Conservation (phyloP, 805 yeast species). For the Starmerella vitae region DNA sequence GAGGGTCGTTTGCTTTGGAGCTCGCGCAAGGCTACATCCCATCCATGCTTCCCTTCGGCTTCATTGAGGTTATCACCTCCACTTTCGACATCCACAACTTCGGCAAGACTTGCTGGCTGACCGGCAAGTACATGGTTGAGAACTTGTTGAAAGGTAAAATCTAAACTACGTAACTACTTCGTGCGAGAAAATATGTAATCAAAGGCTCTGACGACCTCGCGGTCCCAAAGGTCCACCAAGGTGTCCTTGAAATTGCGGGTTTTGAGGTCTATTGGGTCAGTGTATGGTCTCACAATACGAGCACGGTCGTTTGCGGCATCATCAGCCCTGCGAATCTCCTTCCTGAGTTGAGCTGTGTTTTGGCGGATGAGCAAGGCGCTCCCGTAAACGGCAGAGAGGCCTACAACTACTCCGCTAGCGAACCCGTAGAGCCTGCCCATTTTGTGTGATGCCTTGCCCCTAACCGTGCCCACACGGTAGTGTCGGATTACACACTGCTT, state of each 20-base stretch:
- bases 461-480: neutral
- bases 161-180: too few relatives aligned
- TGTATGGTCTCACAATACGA: conserved; percentile 34
- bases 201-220: conserved; percentile 49
- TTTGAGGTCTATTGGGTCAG: conserved; percentile 34
- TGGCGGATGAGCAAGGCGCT: conserved; percentile 43
- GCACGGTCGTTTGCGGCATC: conserved; percentile 42
- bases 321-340: conserved; percentile 37
- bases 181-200: conserved; percentile 40
- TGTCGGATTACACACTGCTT: neutral
- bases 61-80: conserved; percentile 62
- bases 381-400: conserved; percentile 44
- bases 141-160: conserved; percentile 61
- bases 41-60: conserved; percentile 92
- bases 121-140: conserved; percentile 64
- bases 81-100: conserved; percentile 69
- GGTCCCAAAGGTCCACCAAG: conserved; percentile 66
- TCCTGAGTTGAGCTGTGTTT: conserved; percentile 36
- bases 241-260: conserved; percentile 45
- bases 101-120: conserved; percentile 52
- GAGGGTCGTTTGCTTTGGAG: conserved; percentile 77
- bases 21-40: conserved; percentile 99
- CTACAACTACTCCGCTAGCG: conserved; percentile 49
- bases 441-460: neutral
- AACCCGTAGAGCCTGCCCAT: conserved; percentile 44